phyloP scores from a whole-genome alignment of 163 green algal genomes.

The Chlorella variabilis region DNA sequence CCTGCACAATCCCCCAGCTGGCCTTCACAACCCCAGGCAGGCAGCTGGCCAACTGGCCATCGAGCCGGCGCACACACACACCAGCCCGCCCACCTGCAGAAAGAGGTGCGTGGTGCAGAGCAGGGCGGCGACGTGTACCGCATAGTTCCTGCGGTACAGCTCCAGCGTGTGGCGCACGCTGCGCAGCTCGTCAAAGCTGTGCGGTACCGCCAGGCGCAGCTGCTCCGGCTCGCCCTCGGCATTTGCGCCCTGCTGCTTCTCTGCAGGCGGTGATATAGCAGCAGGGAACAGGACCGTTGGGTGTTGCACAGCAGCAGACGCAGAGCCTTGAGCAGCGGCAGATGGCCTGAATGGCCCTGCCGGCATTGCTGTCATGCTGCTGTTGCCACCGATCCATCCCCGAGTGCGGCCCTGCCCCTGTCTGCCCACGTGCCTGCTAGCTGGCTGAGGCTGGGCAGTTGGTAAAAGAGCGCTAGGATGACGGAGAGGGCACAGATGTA shows the following conservation, averaged over 20 bases:
- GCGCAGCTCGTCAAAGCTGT: constrained; percentile 49
- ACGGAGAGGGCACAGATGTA: constrained; percentile 37
- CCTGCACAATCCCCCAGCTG: too few species aligned
- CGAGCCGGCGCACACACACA: too few species aligned
- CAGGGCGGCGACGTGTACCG: constrained; percentile 36
- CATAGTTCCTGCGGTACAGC: constrained; percentile 41
- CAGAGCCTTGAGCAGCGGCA: too few species aligned
- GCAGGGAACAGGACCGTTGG: too few species aligned
- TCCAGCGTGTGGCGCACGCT: constrained; percentile 43
- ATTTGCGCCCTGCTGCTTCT: not conserved
- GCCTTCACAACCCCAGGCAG: too few species aligned
- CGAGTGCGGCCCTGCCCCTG: too few species aligned
- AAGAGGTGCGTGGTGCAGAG: constrained; percentile 47
- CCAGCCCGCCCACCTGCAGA: constrained; percentile 21
- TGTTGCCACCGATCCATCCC: too few species aligned
- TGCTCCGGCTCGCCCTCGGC: not conserved
- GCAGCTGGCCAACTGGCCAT: not conserved
- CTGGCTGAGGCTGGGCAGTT: constrained; percentile 33
- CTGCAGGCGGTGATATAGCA: not conserved
- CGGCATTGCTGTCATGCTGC: too few species aligned
- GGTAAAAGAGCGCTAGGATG: constrained; percentile 31
- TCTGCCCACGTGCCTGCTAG: constrained; percentile 21
- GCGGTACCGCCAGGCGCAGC: constrained; percentile 44
- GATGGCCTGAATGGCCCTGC: too few species aligned
- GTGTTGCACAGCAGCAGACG: too few species aligned